Evolutionary conservation across 192 early-diverging fungal genomes (phyloP).

Genomic region (Borealophlyctis nickersoniae): DNA sequence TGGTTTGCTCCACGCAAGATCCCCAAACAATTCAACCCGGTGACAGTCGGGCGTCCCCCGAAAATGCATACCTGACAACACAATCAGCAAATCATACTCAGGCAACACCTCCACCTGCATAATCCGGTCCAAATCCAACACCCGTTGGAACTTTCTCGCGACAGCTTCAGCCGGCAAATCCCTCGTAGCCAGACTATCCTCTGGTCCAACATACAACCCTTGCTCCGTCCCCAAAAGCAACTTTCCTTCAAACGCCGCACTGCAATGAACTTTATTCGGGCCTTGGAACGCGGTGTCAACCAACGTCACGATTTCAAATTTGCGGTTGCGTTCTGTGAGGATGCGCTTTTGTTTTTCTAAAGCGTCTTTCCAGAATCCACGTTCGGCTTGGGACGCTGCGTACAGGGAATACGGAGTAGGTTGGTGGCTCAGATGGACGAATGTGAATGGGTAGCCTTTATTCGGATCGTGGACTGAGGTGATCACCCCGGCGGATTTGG

Average conservation of each 20-base stretch:
- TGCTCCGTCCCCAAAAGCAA: conserved; percentile 82
- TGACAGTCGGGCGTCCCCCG: too few relatives aligned
- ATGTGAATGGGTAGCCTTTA: conserved; percentile 70
- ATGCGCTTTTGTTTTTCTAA: conserved; percentile 63
- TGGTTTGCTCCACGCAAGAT: background rate
- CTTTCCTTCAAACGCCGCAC: conserved; percentile 48
- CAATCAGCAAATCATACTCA: conserved; percentile 72
- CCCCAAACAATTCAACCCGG: background rate
- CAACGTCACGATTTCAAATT: conserved; percentile 58
- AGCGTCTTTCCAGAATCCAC: conserved; percentile 79
- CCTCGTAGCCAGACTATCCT: conserved; percentile 48
- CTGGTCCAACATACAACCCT: conserved; percentile 76
- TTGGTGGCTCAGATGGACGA: conserved; percentile 70
- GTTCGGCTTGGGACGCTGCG: conserved; percentile 67
- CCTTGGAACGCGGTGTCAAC: conserved; percentile 49
- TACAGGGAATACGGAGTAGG: conserved; percentile 71
- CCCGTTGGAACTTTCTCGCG: conserved; percentile 22
- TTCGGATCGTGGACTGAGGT: conserved; percentile 39
- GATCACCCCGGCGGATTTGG: conserved; percentile 15
- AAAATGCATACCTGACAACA: conserved; percentile 73
- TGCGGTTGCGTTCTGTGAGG: conserved; percentile 36
- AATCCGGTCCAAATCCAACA: conserved; percentile 72
- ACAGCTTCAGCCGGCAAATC: conserved; percentile 30
- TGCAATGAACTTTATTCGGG: conserved; percentile 58
- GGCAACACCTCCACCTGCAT: conserved; percentile 84